Conservation (phyloP, 1,139 yeast species). For the Geotrichum europaeum region DNA sequence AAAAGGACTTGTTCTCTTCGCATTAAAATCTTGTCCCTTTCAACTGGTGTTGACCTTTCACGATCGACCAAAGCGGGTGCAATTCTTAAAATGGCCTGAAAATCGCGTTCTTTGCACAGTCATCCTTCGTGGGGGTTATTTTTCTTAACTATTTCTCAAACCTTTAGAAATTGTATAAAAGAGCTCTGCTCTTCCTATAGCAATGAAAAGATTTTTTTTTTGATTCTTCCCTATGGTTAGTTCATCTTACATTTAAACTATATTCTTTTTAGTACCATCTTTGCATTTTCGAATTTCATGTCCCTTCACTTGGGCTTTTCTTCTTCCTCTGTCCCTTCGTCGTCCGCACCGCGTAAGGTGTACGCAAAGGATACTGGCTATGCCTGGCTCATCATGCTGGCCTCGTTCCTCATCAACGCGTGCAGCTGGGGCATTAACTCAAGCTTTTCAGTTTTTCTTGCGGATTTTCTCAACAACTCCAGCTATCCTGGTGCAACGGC, state of each 20-base stretch:
- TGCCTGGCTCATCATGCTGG: constrained; percentile 62
- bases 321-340: neutral
- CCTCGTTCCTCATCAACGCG: constrained; percentile 49
- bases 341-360: neutral
- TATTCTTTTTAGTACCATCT: neutral
- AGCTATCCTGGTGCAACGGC: constrained; percentile 51
- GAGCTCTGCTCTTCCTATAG: neutral
- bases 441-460: constrained; percentile 61
- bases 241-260: neutral
- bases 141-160: neutral
- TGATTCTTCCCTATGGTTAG: neutral
- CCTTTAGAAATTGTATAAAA: neutral
- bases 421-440: constrained; percentile 75
- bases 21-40: neutral
- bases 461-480: constrained; percentile 44
- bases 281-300: neutral
- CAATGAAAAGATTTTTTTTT: neutral
- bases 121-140: neutral
- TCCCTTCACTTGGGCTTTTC: neutral
- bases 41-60: neutral
- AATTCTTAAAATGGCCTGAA: neutral
- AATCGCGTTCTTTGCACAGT: neutral
- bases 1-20: neutral
- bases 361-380: constrained; percentile 49
- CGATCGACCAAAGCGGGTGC: neutral